Percentiles rank a stretch among this genome's conserved stretches.
phyloP scores from a whole-genome alignment of 371 early-diverging fungal species.

The Mucor plumbeus region DNA sequence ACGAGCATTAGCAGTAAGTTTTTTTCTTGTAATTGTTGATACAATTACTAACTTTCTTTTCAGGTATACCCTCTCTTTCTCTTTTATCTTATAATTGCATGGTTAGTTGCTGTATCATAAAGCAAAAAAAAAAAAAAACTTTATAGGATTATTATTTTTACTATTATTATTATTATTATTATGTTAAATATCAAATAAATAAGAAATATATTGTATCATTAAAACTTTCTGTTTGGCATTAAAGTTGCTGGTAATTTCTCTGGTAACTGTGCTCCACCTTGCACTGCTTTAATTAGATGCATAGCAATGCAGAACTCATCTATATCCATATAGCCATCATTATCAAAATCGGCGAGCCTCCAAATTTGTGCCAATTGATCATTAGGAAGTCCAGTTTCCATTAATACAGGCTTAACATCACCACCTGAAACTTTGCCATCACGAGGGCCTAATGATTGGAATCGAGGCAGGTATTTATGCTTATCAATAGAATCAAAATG shows the following conservation, averaged over 20 bases:
- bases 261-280: conserved; percentile 60
- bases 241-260: conserved; percentile 57
- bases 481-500: conserved; percentile 64
- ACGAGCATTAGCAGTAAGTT: conserved; percentile 76
- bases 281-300: conserved; percentile 62
- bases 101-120: conserved; percentile 83
- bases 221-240: conserved; percentile 52
- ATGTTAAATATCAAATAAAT: conserved; percentile 1
- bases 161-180: neutral
- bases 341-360: conserved; percentile 72
- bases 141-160: too few relatives aligned
- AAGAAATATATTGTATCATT: conserved; percentile 10
- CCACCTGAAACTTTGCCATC: conserved; percentile 69
- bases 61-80: conserved; percentile 85
- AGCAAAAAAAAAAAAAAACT: too few relatives aligned
- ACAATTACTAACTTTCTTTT: neutral
- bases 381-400: conserved; percentile 64
- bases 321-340: conserved; percentile 72
- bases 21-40: neutral
- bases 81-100: conserved; percentile 91
- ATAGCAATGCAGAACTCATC: conserved; percentile 76
- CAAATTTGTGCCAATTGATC: conserved; percentile 70
- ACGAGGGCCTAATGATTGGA: conserved; percentile 58
- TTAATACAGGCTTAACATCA: conserved; percentile 61
- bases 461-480: conserved; percentile 44